These are phyloP conservation scores for Chenopodium album DNA, from an alignment of 148 eudicot species.

Conservation along the genomic window DNA sequence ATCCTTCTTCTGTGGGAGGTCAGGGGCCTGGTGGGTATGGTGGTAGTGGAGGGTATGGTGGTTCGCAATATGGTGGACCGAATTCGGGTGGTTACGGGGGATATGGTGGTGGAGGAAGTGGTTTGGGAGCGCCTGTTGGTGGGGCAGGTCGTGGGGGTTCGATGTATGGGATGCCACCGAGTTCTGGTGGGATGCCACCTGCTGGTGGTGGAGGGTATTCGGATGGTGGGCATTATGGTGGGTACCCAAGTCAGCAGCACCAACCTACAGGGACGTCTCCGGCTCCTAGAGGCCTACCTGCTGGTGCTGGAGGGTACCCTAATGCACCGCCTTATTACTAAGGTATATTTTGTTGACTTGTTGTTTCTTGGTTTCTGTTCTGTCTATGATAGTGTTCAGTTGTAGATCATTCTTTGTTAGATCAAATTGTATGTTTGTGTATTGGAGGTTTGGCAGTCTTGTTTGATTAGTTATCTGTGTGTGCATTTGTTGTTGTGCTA, in stretches of 20 bases:
- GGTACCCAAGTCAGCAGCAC: slow-evolving; percentile 52
- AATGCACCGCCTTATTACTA: slow-evolving; percentile 54
- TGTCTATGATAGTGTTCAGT: no score
- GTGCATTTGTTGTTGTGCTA: neutral
- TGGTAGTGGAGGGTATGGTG: slow-evolving; percentile 41
- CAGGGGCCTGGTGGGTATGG: slow-evolving; percentile 54
- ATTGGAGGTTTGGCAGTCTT: neutral
- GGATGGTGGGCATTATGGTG: slow-evolving; percentile 54
- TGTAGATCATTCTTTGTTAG: no score
- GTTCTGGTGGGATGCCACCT: slow-evolving; percentile 17
- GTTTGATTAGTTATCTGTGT: neutral
- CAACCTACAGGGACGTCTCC: slow-evolving; percentile 59
- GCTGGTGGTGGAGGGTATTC: slow-evolving; percentile 47
- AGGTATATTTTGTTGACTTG: slow-evolving; percentile 39
- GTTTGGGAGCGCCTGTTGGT: slow-evolving; percentile 14
- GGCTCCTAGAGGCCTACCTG: slow-evolving; percentile 60
- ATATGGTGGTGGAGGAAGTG: neutral
- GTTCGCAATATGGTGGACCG: neutral
- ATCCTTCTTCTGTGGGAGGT: slow-evolving; percentile 32
- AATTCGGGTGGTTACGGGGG: neutral
- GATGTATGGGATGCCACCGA: slow-evolving; percentile 34
- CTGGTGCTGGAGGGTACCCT: slow-evolving; percentile 48
- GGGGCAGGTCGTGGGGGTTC: slow-evolving; percentile 31
- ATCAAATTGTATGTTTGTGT: no score
- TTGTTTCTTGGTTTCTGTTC: neutral